Base-by-base conservation (phyloP, 1,139 yeast species). In the Pichia sp. region DNA sequence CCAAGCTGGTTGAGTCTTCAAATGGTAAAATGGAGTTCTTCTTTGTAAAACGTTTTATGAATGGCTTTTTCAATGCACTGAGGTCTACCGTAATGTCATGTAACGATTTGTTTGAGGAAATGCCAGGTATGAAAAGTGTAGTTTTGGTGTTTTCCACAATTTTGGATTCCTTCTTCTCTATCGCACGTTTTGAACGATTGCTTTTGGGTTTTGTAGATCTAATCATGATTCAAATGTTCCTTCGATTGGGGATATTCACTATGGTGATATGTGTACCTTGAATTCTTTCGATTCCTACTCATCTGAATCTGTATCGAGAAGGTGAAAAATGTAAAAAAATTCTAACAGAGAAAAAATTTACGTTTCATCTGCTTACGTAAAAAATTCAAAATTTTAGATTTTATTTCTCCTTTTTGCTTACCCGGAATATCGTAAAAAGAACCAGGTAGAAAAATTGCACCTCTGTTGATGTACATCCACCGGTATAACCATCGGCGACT, bases 141-240 rank as follows among this genome's bases (percentile, higher is more conserved):
- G 82, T 79, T 72, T 95, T 95, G 59, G 87, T 83, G 69, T 93
- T 91, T 69, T 93, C 99, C 13, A 85, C 86, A 50, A 89, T 71
- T 72, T 90, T 93, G 53, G 98, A 83, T 65, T 89, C 96, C 62
- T 82, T 85, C 64, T 87, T 86, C 56, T 91, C 96, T 61, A 91
- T 69, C 13, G 96, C 98, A 69, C 99, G 83, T 74, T 95, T 95
- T 52, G 97, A 82, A 67, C 99, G 89, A 54, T 97, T 97, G 66
- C 86, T 93, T 73, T 90, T 91, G 46, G 99, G 98, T 59, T 86
- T 85, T 69, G 80, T 75, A 44, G 86, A 80, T 74, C 87, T 82
- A 60, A 83, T 83, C 89, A 83, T 83, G 7, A 4, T 44, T 34
- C 28, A n/a, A 4, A n/a, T n/a, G n/a, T n/a, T n/a, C n/a, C n/a